These are phyloP conservation scores for Dioscorea dumetorum DNA, from an alignment of 106 monocot species.

Conservation along the genomic window DNA sequence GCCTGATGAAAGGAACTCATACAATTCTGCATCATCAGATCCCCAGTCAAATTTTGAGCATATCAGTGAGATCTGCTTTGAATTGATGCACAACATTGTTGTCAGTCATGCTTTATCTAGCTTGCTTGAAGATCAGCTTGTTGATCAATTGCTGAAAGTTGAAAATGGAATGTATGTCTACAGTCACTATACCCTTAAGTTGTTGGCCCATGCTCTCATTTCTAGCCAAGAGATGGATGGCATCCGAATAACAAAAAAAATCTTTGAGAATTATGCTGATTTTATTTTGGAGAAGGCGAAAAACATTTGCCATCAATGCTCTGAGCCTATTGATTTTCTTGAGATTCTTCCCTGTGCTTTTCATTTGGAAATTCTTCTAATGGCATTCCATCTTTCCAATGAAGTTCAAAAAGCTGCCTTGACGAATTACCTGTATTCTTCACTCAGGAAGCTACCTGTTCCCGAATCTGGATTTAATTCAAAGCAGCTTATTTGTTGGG, in stretches of 20 bases:
- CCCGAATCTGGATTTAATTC: conserved; percentile 35
- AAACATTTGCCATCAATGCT: conserved; percentile 15
- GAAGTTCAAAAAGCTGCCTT: conserved; percentile 48
- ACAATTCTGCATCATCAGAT: conserved; percentile 9
- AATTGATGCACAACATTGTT: conserved; percentile 63
- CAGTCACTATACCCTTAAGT: conserved; percentile 55
- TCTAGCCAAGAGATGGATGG: conserved; percentile 22
- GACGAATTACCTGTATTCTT: conserved; percentile 36
- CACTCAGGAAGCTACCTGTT: conserved; percentile 34
- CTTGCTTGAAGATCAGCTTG: conserved; percentile 53
- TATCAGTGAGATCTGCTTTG: conserved; percentile 68
- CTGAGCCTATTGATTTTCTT: conserved; percentile 38
- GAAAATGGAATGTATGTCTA: conserved; percentile 66
- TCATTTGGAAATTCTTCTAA: conserved; percentile 80
- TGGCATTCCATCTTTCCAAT: conserved; percentile 77
- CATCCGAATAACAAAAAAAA: conserved; percentile 27
- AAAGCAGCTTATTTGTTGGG: conserved; percentile 71
- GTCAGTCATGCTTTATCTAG: conserved; percentile 33
- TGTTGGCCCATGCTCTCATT: conserved; percentile 62
- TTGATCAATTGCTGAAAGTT: conserved; percentile 61
- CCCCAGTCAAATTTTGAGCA: conserved; percentile 14
- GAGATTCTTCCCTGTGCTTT: conserved; percentile 62
- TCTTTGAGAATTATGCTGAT: conserved; percentile 40
- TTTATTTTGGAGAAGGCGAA: conserved; percentile 49
- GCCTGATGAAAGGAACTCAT: conserved; percentile 39